Conservation (phyloP, 306 rosid species). For the Gynostemma pentaphyllum region DNA sequence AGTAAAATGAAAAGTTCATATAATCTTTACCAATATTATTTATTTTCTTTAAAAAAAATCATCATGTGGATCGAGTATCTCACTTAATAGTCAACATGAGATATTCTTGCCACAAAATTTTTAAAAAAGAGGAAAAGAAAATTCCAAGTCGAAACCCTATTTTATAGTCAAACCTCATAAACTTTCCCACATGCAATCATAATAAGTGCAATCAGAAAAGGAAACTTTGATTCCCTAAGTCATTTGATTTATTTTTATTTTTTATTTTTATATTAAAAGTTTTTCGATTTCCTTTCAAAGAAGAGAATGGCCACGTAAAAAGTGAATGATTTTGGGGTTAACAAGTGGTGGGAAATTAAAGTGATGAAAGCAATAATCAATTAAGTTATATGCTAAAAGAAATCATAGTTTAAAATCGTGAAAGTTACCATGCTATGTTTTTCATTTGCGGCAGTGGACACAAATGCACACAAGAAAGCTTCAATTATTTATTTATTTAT, state of each 20-base stretch:
- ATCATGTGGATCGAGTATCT: neutral
- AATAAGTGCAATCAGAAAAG: neutral
- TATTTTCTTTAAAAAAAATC: too few relatives aligned
- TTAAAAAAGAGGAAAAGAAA: too few relatives aligned
- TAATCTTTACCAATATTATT: too few relatives aligned
- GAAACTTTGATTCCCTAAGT: neutral
- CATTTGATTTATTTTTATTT: neutral
- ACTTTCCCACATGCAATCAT: conserved; percentile 6
- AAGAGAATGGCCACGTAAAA: neutral
- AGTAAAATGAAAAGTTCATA: too few relatives aligned
- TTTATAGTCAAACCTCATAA: neutral
- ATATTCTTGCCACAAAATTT: neutral
- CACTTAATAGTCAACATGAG: conserved; percentile 5
- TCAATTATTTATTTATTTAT: neutral
- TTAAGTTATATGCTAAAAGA: neutral
- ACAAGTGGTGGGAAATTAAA: neutral
- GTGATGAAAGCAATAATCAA: neutral
- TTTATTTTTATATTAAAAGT: neutral
- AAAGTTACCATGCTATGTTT: neutral
- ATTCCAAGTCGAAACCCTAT: conserved; percentile 1
- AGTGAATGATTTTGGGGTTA: neutral
- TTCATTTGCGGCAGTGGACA: too few relatives aligned
- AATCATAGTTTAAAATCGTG: neutral
- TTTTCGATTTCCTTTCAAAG: too few relatives aligned
- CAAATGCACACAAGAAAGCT: neutral